A percentile compares a stretch with the other conserved stretches of the same genome.
These are phyloP conservation scores for Aspergillus felis DNA, from an alignment of 2,329 filamentous ascomycete genomes.

Conservation along the genomic window DNA sequence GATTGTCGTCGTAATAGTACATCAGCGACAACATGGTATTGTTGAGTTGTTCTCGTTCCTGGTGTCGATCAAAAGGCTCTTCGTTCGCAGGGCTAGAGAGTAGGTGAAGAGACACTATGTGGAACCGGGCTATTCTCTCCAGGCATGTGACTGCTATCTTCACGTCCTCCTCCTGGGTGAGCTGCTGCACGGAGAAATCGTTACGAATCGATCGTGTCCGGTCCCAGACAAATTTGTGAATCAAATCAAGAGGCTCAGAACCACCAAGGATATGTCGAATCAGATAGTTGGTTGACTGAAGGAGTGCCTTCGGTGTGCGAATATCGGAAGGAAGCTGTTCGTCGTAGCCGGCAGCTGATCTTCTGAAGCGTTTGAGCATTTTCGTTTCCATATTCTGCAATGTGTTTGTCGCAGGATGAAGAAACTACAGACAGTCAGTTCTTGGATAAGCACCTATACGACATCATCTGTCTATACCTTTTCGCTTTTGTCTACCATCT, in stretches of 20 bases:
- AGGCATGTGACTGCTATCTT: constrained; percentile 56
- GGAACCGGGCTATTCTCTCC: constrained; percentile 61
- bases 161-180: constrained; percentile 55
- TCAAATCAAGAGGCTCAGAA: constrained; percentile 45
- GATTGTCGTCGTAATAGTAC: constrained; percentile 57
- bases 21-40: constrained; percentile 59
- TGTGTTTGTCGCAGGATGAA: constrained; percentile 32
- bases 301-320: constrained; percentile 51
- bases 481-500: constrained; percentile 59
- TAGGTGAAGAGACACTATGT: constrained; percentile 59
- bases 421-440: constrained; percentile 19
- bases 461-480: constrained; percentile 40
- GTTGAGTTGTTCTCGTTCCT: constrained; percentile 62
- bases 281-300: constrained; percentile 46
- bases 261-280: constrained; percentile 51
- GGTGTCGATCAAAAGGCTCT: constrained; percentile 53
- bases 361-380: constrained; percentile 63
- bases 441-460: not conserved
- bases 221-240: constrained; percentile 64
- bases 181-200: constrained; percentile 61
- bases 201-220: constrained; percentile 62
- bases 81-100: constrained; percentile 50
- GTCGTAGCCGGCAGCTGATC: constrained; percentile 60
- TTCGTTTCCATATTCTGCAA: constrained; percentile 35
- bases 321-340: constrained; percentile 62